A percentile compares a stretch with the other conserved stretches of the same genome.
Evolutionary conservation across 306 rosid species (phyloP).

Genomic region (Fragaria iinumae): DNA sequence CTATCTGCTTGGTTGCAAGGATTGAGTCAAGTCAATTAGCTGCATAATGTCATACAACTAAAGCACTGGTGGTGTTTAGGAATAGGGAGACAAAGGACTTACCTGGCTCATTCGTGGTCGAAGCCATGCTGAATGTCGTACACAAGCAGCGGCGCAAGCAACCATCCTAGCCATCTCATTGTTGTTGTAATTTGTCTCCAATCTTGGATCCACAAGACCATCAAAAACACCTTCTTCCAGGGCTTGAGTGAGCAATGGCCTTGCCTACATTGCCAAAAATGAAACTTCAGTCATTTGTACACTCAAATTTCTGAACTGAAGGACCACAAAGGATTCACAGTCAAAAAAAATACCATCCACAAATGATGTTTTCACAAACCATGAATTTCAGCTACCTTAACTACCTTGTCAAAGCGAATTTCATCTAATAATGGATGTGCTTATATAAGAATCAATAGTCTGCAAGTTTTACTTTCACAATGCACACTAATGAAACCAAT

Average conservation of each 20-base stretch:
- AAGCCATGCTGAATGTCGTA: constrained; percentile 32
- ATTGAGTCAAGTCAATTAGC: constrained; percentile 2
- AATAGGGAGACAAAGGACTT: background rate
- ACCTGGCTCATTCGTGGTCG: constrained; percentile 29
- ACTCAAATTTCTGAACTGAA: background rate
- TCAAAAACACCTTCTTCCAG: constrained; percentile 10
- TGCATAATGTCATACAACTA: background rate
- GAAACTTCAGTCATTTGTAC: background rate
- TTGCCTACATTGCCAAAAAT: constrained; percentile 19
- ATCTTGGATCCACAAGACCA: constrained; percentile 22
- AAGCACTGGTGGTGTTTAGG: background rate
- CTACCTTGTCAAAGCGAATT: background rate
- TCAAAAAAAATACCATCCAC: background rate
- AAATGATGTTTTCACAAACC: background rate
- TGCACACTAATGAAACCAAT: background rate
- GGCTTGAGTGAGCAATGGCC: constrained; percentile 35
- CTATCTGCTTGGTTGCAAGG: constrained; percentile 31
- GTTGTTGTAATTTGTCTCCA: constrained; percentile 21
- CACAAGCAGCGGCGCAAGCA: constrained; percentile 28
- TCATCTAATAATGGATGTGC: background rate
- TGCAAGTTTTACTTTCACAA: background rate
- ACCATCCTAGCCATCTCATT: constrained; percentile 29
- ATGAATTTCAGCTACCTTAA: background rate
- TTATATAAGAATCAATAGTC: background rate
- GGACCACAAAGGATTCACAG: background rate